phyloP scores from a whole-genome alignment of 23 red algal genomes.

The Chondrus crispus region DNA sequence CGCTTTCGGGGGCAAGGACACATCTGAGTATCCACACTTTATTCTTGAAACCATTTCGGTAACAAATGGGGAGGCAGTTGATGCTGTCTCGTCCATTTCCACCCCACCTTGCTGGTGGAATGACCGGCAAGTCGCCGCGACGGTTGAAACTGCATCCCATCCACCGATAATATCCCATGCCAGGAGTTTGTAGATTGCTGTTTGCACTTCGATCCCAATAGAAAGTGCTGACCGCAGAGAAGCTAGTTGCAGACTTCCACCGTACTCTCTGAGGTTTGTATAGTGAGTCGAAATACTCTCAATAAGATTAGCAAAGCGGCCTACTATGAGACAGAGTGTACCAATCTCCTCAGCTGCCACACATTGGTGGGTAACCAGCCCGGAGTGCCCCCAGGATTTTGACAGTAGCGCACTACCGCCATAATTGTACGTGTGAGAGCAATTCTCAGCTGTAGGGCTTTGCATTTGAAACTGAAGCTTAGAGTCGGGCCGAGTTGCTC shows the following conservation, averaged over 20 bases:
- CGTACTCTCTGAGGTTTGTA: not conserved
- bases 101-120: not conserved
- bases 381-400: not conserved
- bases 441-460: not conserved
- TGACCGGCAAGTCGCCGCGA: not conserved
- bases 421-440: not conserved
- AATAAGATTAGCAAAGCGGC: not conserved
- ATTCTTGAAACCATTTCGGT: not conserved
- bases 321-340: not conserved
- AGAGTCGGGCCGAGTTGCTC: not conserved
- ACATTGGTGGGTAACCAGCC: not conserved
- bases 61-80: not conserved
- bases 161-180: not conserved
- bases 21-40: not conserved
- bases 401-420: not conserved
- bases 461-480: not conserved
- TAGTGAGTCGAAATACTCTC: not conserved
- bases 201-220: not conserved
- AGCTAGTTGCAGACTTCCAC: not conserved
- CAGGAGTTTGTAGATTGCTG: not conserved
- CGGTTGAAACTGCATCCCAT: not conserved
- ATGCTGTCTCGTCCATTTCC: not conserved
- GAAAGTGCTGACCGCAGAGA: not conserved
- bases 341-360: not conserved
- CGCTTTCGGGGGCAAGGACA: not conserved